Evolutionary conservation across 768 basidiomycete species (phyloP), one percentile per base, ranked within the genome.

Genomic region (Leucogyrophana mollusca): DNA sequence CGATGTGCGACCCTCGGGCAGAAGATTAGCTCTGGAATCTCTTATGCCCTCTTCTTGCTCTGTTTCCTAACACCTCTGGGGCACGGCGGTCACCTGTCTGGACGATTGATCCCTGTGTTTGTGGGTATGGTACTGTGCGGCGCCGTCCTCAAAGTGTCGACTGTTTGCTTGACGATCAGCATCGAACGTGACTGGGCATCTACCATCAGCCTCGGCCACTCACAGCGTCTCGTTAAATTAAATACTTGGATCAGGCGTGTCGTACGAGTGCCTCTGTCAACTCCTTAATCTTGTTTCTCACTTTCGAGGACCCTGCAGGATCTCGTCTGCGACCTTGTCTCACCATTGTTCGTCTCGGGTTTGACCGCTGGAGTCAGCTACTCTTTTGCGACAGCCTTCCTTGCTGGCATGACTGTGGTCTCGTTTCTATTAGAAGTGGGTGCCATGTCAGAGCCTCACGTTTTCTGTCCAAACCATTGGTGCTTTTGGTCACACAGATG

Each of bases 161-260:
- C 65, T 14, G 68, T 69, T 3, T 64, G 69, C 11, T 70, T 76
- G 25, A 65, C 71, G 0, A 68, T 79, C 1, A 70, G 73, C 1
- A 64, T 79, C 18, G 73, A 79, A 52, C 58, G 77, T 10, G 79
- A 80, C 46, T 80, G 79, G 79, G 73, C 71, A 0, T 68, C 70
- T 0, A 59, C 65, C 11, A 74, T 79, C 42, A 65, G 73, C 0
- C 55, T 58, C 2, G 67, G 61, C 0, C 65, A 65, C 20, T 59
- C 66, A 1, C 52, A 47, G 1, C 50, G 51, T 2, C 63, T 79
- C 8, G 72, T 73, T 1, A 64, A 52, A 14, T 55, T 79, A 18
- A 79, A 80, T 51, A 72, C 74, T 3, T 70, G 56, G 38, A 61
- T 73, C 34, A 52, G 69, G 27, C 65, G 66, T 8, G 69, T 71